These are phyloP conservation scores for Guyanaporus albipodus DNA, from an alignment of 768 basidiomycete species.

Conservation along the genomic window DNA sequence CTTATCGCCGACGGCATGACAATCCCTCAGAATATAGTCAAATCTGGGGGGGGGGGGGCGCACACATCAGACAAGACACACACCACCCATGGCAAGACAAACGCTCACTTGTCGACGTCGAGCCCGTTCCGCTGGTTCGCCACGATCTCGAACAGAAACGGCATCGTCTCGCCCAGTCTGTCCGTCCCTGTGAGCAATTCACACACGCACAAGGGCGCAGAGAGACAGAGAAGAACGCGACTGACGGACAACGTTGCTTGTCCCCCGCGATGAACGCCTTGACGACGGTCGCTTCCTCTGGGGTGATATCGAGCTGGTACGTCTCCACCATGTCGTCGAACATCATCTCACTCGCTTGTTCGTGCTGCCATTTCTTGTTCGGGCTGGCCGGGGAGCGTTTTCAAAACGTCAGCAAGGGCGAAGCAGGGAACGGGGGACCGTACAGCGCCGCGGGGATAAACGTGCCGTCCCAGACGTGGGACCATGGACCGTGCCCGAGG, in stretches of 20 bases:
- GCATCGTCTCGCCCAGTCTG: constrained; percentile 47
- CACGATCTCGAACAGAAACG: constrained; percentile 80
- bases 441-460: constrained; percentile 70
- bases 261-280: constrained; percentile 79
- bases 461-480: constrained; percentile 74
- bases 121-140: constrained; percentile 78
- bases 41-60: too few relatives aligned
- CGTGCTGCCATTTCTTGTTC: constrained; percentile 57
- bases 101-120: constrained; percentile 75
- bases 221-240: background rate
- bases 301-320: constrained; percentile 47
- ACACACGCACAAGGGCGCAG: background rate
- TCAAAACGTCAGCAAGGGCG: background rate
- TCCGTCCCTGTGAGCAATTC: background rate
- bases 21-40: constrained; percentile 79
- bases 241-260: constrained; percentile 43
- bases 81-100: too few relatives aligned
- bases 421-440: constrained; percentile 22
- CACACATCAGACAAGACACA: too few relatives aligned
- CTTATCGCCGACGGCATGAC: constrained; percentile 64
- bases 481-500: constrained; percentile 83
- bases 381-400: background rate
- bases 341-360: constrained; percentile 81
- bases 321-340: constrained; percentile 61
- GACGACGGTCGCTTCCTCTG: constrained; percentile 54